Conservation (phyloP, 345 rosid genomes). For the Lumnitzera littorea region DNA sequence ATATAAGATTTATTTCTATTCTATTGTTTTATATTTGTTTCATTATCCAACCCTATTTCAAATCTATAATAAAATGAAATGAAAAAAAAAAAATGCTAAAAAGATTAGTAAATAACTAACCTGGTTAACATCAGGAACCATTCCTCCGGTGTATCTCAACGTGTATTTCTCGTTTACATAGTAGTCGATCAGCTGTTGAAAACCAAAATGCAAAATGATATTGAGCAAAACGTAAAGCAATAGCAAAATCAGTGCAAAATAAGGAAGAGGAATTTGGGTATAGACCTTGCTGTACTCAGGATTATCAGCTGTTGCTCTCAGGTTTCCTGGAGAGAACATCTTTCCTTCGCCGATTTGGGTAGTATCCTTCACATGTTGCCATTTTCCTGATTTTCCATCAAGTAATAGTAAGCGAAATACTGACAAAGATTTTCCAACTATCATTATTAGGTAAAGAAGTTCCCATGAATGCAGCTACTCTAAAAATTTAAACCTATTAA, state of each 20-base stretch:
- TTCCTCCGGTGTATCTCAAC: conserved; percentile 98
- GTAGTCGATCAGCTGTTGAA: conserved; percentile 66
- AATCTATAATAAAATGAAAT: too few relatives aligned
- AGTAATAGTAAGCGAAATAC: background rate
- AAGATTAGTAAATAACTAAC: conserved; percentile 11
- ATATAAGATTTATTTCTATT: too few relatives aligned
- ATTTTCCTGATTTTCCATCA: conserved; percentile 52
- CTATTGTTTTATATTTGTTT: too few relatives aligned
- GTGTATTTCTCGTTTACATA: conserved; percentile 92
- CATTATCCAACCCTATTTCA: too few relatives aligned
- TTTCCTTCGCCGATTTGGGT: conserved; percentile 83
- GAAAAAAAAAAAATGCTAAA: too few relatives aligned
- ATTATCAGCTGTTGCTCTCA: conserved; percentile 92
- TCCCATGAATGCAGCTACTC: background rate
- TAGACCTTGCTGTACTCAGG: conserved; percentile 13
- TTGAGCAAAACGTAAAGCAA: background rate
- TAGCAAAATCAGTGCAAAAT: too few relatives aligned
- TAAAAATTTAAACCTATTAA: background rate
- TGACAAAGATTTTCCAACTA: background rate
- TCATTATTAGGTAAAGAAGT: background rate
- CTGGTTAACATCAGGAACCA: conserved; percentile 99
- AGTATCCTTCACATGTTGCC: conserved; percentile 95
- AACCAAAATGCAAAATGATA: background rate
- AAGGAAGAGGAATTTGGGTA: too few relatives aligned
- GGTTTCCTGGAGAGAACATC: conserved; percentile 93